A percentile compares a stretch with the other conserved stretches of the same genome.
Conservation (phyloP, 225 moss, liverwort and hornwort genomes). For the Antitrichia curtipendula region DNA sequence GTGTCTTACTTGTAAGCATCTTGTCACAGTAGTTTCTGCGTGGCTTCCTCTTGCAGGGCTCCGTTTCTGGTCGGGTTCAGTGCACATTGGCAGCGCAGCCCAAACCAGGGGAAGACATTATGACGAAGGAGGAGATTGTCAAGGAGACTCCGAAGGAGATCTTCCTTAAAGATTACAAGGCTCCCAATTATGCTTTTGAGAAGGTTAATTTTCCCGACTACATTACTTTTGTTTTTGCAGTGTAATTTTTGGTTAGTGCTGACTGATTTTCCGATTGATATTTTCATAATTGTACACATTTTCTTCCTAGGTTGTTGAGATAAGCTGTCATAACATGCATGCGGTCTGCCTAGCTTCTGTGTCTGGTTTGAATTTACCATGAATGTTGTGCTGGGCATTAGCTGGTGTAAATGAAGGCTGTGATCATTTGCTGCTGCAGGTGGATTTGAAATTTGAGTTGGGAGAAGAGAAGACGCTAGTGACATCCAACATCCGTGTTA, state of each 20-base stretch:
- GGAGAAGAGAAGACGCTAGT: slow-evolving; percentile 83
- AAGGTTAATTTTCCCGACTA: slow-evolving; percentile 8
- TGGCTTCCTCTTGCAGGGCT: slow-evolving; percentile 8
- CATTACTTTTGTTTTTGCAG: neutral
- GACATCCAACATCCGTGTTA: slow-evolving; percentile 66
- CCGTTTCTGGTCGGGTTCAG: slow-evolving; percentile 12
- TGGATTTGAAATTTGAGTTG: slow-evolving; percentile 61
- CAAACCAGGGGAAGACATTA: slow-evolving; percentile 15
- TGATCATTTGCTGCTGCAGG: slow-evolving; percentile 40
- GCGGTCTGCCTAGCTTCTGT: neutral
- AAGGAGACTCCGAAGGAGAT: slow-evolving; percentile 77
- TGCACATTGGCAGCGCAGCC: slow-evolving; percentile 36
- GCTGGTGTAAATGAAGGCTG: neutral
- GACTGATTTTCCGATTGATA: neutral
- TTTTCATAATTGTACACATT: neutral
- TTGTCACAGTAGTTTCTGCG: neutral
- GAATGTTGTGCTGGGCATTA: neutral
- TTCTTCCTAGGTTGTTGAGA: neutral
- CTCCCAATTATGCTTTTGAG: slow-evolving; percentile 68
- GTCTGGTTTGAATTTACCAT: neutral
- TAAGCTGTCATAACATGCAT: neutral
- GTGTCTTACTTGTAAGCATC: neutral
- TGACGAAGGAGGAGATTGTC: slow-evolving; percentile 47
- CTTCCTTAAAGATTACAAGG: slow-evolving; percentile 75
- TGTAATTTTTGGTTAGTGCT: neutral